Percentiles rank a stretch among this genome's conserved stretches.
Conservation (phyloP, 345 rosid species). For the Lenwebbia sp. region DNA sequence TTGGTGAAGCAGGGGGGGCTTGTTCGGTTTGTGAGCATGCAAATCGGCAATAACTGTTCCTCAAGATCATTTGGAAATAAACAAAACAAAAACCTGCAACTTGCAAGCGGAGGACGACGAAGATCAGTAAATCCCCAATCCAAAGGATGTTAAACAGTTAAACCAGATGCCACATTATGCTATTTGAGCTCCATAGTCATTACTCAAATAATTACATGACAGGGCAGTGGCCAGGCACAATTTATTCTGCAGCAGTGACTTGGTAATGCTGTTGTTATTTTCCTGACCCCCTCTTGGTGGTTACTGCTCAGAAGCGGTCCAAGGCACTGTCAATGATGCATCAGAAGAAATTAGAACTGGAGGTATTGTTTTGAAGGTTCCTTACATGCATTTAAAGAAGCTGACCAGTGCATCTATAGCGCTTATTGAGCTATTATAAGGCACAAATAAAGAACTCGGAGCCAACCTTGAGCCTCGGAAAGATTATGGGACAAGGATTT, state of each 20-base stretch:
- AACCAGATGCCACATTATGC: background rate
- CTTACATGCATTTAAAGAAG: background rate
- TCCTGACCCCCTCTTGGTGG: too few species aligned
- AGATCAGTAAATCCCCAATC: background rate
- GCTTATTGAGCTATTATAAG: background rate
- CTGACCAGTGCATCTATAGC: background rate
- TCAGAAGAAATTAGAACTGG: background rate
- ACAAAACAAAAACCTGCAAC: background rate
- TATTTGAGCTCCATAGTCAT: background rate
- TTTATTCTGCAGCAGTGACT: too few species aligned
- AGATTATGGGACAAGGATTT: too few species aligned
- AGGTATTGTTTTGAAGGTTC: background rate
- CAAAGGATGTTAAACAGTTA: background rate
- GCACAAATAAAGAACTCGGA: too few species aligned
- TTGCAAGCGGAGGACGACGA: background rate
- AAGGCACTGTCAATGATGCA: background rate
- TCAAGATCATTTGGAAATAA: background rate
- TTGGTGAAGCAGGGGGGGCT: constrained; percentile 49
- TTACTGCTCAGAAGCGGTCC: background rate
- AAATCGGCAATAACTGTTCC: constrained; percentile 47
- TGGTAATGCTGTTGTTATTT: too few species aligned
- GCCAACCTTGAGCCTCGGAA: too few species aligned
- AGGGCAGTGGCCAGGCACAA: background rate
- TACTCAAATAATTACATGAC: background rate
- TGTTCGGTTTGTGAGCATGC: constrained; percentile 27